Percentiles rank a stretch among this genome's conserved stretches.
These are phyloP conservation scores for Hirsutella rhossiliensis DNA, from an alignment of 2,329 filamentous ascomycete species.

Conservation along the genomic window DNA sequence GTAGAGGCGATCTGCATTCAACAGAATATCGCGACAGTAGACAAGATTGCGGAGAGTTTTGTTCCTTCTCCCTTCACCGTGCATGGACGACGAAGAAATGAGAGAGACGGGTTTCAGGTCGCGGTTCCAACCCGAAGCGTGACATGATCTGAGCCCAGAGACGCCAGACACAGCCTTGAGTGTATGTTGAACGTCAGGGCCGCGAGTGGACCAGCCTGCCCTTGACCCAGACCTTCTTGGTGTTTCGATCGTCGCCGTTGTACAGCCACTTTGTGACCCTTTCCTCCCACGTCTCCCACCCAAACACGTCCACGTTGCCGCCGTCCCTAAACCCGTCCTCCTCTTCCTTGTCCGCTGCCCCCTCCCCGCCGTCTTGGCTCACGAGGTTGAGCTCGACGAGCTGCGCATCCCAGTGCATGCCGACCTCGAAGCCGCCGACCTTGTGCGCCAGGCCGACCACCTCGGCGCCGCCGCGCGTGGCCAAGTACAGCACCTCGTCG, in stretches of 20 bases:
- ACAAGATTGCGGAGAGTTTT: too few species aligned
- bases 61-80: too few species aligned
- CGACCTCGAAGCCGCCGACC: constrained; percentile 73
- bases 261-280: constrained; percentile 89
- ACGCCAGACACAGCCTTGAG: too few species aligned
- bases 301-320: constrained; percentile 77
- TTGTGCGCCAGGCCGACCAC: constrained; percentile 62
- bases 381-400: constrained; percentile 53
- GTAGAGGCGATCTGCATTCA: too few species aligned
- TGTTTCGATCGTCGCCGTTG: constrained; percentile 86
- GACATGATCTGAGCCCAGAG: too few species aligned
- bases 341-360: neutral
- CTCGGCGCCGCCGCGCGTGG: constrained; percentile 74
- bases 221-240: constrained; percentile 76
- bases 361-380: constrained; percentile 22
- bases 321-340: constrained; percentile 18
- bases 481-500: constrained; percentile 77
- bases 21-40: too few species aligned
- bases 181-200: constrained; percentile 1
- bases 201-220: constrained; percentile 66
- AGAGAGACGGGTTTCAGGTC: too few species aligned
- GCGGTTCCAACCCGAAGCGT: too few species aligned
- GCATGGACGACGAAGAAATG: too few species aligned
- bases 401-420: constrained; percentile 87
- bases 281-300: constrained; percentile 82